Conservation (phyloP, 2,329 filamentous ascomycete species). For the Sporothrix dimorphospora region DNA sequence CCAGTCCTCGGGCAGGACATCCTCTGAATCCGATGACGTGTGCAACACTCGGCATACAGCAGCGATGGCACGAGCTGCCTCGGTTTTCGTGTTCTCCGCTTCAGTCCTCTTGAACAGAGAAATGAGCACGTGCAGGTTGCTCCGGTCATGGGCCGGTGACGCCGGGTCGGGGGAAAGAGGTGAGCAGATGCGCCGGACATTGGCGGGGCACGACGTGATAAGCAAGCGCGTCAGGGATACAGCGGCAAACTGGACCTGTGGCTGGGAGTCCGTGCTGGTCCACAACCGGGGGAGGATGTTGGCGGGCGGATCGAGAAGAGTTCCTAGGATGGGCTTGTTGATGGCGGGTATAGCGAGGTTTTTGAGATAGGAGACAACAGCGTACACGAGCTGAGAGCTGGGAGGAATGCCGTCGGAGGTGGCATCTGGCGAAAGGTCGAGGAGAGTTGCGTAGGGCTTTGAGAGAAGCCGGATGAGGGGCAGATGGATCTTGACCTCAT, state of each 20-base stretch:
- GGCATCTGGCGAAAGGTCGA: constrained; percentile 38
- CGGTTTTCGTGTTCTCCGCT: constrained; percentile 60
- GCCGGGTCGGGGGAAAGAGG: constrained; percentile 46
- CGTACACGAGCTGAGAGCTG: constrained; percentile 56
- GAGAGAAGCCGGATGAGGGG: constrained; percentile 53
- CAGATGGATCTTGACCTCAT: constrained; percentile 47
- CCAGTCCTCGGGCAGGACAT: constrained; percentile 41
- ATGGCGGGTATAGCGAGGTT: constrained; percentile 62
- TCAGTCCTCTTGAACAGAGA: constrained; percentile 50
- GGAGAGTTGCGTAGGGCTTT: constrained; percentile 41
- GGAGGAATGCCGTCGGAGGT: constrained; percentile 34
- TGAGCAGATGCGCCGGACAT: constrained; percentile 54
- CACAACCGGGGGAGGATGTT: constrained; percentile 57
- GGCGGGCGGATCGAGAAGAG: constrained; percentile 47
- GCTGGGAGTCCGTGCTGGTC: constrained; percentile 51
- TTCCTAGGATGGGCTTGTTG: constrained; percentile 58
- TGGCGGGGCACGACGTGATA: constrained; percentile 55
- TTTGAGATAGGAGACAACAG: constrained; percentile 63
- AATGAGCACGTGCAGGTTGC: constrained; percentile 46
- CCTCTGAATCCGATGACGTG: constrained; percentile 39
- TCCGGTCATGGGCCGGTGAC: constrained; percentile 40
- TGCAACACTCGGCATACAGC: constrained; percentile 60
- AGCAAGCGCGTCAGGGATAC: constrained; percentile 62
- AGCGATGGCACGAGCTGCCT: constrained; percentile 58
- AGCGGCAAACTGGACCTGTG: constrained; percentile 63